These are phyloP conservation scores for Santalum album DNA, from an alignment of 164 flowering plant genomes.

Conservation along the genomic window DNA sequence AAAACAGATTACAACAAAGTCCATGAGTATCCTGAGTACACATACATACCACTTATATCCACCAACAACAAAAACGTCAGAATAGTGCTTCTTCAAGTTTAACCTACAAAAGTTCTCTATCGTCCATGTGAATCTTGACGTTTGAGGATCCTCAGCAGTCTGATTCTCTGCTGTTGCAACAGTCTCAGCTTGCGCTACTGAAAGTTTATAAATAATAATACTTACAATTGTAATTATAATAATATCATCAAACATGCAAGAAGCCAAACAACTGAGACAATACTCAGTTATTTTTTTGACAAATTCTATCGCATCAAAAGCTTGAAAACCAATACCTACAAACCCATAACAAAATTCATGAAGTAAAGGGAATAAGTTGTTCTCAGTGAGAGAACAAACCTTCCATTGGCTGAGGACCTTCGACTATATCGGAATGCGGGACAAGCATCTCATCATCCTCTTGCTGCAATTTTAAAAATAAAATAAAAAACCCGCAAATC, in stretches of 20 bases:
- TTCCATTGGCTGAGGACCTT: slow-evolving; percentile 80
- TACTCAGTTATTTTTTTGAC: too few species aligned
- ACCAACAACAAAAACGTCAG: slow-evolving; percentile 55
- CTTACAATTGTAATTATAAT: slow-evolving; percentile 8
- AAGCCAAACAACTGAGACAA: too few species aligned
- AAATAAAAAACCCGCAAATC: slow-evolving; percentile 18
- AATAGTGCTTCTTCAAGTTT: slow-evolving; percentile 68
- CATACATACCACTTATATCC: slow-evolving; percentile 55
- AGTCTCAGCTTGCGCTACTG: slow-evolving; percentile 47
- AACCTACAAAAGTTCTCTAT: slow-evolving; percentile 61
- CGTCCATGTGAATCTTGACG: slow-evolving; percentile 64
- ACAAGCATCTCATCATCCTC: slow-evolving; percentile 93
- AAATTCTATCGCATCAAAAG: too few species aligned
- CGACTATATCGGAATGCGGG: slow-evolving; percentile 67
- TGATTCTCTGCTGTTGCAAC: slow-evolving; percentile 52
- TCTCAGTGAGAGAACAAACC: slow-evolving; percentile 17
- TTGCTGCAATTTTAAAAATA: slow-evolving; percentile 33
- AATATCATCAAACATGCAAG: not conserved
- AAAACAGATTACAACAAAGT: not conserved
- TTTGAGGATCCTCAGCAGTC: slow-evolving; percentile 54
- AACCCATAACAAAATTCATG: slow-evolving; percentile 11
- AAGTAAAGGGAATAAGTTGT: not conserved
- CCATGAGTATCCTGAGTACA: too few species aligned
- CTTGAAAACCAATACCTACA: not conserved
- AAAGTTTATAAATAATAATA: slow-evolving; percentile 5